phyloP scores from a whole-genome alignment of 202 grass and related monocot species.

The Carex arenaria region DNA sequence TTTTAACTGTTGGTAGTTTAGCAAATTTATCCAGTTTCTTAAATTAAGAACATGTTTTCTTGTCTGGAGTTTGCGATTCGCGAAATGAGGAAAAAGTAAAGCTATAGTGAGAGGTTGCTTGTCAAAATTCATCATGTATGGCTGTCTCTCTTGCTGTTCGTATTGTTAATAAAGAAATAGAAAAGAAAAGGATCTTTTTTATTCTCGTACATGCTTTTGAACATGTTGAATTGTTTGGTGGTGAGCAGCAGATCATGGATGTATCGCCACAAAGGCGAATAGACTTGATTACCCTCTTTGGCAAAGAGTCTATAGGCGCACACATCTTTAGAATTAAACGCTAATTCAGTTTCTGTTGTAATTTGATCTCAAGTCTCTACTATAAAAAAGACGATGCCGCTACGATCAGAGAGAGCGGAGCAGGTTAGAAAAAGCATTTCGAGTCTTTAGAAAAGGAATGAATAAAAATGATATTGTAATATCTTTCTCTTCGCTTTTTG shows the following conservation, averaged over 20 bases:
- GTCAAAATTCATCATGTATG: slow-evolving; percentile 2
- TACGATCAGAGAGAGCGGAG: not conserved
- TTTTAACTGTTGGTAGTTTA: not conserved
- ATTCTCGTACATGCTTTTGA: not conserved
- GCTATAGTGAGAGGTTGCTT: not conserved
- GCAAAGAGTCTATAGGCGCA: too few relatives aligned
- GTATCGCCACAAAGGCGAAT: too few relatives aligned
- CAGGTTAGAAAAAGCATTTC: not conserved
- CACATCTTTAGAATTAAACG: too few relatives aligned
- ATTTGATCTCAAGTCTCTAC: not conserved
- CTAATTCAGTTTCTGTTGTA: too few relatives aligned
- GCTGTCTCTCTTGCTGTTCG: not conserved
- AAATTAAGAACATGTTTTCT: not conserved
- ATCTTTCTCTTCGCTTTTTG: not conserved
- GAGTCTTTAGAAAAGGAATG: not conserved
- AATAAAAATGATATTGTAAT: not conserved
- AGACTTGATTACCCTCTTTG: too few relatives aligned
- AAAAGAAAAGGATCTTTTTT: not conserved
- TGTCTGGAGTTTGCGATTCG: not conserved
- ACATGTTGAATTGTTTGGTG: not conserved
- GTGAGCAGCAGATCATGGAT: not conserved
- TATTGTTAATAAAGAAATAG: slow-evolving; percentile 8
- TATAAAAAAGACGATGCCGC: not conserved
- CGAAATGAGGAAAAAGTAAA: slow-evolving; percentile 9
- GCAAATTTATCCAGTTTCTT: not conserved